Evolutionary conservation across 139 green algal species (phyloP).

Genomic region (Picochlorum sp.): DNA sequence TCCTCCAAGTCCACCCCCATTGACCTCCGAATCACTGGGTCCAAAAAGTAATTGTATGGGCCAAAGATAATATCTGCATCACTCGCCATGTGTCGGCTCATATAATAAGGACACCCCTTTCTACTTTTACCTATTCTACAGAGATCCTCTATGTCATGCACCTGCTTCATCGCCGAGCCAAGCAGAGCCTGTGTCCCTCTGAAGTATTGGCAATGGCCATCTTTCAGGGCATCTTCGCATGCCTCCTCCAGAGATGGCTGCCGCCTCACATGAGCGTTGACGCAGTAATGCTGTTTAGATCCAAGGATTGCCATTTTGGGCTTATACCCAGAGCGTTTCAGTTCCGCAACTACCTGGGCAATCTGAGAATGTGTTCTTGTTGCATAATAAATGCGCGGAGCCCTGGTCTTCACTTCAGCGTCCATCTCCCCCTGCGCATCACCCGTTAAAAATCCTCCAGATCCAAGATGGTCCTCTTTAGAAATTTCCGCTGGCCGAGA

Average conservation of each 20-base stretch:
- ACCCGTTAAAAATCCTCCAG: neutral
- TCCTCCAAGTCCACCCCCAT: constrained; percentile 62
- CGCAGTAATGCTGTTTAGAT: constrained; percentile 80
- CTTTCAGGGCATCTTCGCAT: constrained; percentile 64
- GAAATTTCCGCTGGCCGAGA: neutral
- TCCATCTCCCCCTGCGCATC: neutral
- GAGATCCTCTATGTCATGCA: constrained; percentile 94
- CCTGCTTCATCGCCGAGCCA: constrained; percentile 2
- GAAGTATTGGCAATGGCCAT: constrained; percentile 46
- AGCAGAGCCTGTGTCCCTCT: constrained; percentile 22
- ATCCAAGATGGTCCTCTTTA: neutral
- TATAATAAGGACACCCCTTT: constrained; percentile 85
- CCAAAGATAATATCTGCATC: constrained; percentile 89
- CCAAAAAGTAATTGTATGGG: constrained; percentile 82
- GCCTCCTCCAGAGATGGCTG: constrained; percentile 52
- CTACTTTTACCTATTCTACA: constrained; percentile 28
- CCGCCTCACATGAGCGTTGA: constrained; percentile 46
- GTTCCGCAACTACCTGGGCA: constrained; percentile 84
- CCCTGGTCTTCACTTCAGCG: constrained; percentile 10
- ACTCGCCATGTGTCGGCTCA: constrained; percentile 42
- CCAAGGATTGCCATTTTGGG: constrained; percentile 80
- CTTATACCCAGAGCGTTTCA: constrained; percentile 70
- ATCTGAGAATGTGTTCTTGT: constrained; percentile 91
- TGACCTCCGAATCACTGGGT: constrained; percentile 57
- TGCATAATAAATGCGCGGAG: constrained; percentile 67